A percentile compares a stretch with the other conserved stretches of the same genome.
phyloP scores from a whole-genome alignment of 2,329 filamentous ascomycete genomes.

The Claviceps africana region DNA sequence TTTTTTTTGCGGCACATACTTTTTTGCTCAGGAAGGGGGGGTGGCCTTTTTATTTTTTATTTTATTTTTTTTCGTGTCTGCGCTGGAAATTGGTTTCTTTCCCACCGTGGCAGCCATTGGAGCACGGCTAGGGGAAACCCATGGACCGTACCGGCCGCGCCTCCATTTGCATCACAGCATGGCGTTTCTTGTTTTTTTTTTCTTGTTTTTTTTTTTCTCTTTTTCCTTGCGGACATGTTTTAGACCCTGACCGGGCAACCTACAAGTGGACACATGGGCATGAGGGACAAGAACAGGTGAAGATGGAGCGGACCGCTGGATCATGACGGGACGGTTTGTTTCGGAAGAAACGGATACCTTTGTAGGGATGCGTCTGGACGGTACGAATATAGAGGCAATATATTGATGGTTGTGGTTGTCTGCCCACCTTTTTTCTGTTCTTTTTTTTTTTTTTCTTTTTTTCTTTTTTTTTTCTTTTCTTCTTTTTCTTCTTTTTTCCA shows the following conservation, averaged over 20 bases:
- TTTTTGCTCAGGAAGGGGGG: not conserved
- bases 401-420: not conserved
- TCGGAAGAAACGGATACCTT: not conserved
- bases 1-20: not conserved
- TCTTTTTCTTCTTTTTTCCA: too few species aligned
- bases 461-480: too few species aligned
- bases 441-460: too few species aligned
- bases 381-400: not conserved
- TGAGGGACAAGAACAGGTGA: not conserved
- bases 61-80: not conserved
- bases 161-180: constrained; percentile 4
- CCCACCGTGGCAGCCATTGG: not conserved
- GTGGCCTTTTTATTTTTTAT: not conserved
- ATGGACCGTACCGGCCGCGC: not conserved
- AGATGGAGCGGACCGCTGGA: not conserved
- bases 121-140: not conserved
- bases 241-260: not conserved
- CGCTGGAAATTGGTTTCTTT: not conserved
- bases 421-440: too few species aligned
- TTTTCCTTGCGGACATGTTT: not conserved
- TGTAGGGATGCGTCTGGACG: not conserved
- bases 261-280: not conserved
- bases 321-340: not conserved
- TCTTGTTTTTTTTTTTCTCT: not conserved
- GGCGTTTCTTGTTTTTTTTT: constrained; percentile 1